Percentiles rank a stretch among this genome's conserved stretches.
Evolutionary conservation across 2,329 filamentous ascomycete genomes (phyloP).

Genomic region (Fusarium sp.): DNA sequence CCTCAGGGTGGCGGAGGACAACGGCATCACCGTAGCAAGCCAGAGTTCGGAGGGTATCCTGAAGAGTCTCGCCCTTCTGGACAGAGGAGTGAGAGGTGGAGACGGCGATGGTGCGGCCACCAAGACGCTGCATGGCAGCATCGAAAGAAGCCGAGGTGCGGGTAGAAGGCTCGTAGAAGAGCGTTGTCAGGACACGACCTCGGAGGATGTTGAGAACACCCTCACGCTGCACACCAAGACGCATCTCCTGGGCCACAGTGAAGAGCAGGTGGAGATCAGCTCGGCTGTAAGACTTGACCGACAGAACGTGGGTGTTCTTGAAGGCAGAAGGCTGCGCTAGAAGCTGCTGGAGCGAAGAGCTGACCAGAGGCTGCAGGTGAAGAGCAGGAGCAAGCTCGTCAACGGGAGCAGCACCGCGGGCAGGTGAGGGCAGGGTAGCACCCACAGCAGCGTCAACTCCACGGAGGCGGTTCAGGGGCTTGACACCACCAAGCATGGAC

Average conservation of each 20-base stretch:
- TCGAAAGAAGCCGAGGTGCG: slow-evolving; percentile 96
- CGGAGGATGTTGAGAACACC: slow-evolving; percentile 89
- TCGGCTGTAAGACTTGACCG: slow-evolving; percentile 89
- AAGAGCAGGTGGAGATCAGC: slow-evolving; percentile 93
- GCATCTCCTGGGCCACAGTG: slow-evolving; percentile 98
- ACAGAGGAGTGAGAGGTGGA: slow-evolving; percentile 88
- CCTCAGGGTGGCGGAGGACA: slow-evolving; percentile 92
- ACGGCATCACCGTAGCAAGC: slow-evolving; percentile 95
- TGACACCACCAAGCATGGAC: slow-evolving; percentile 46
- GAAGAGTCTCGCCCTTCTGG: slow-evolving; percentile 92
- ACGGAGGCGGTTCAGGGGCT: slow-evolving; percentile 48
- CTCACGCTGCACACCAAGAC: slow-evolving; percentile 90
- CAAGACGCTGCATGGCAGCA: slow-evolving; percentile 97
- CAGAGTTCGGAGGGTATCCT: slow-evolving; percentile 93
- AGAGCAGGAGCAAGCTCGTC: slow-evolving; percentile 61
- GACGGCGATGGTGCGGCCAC: slow-evolving; percentile 86
- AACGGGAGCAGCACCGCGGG: slow-evolving; percentile 43
- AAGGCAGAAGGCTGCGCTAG: slow-evolving; percentile 82
- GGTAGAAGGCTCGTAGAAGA: slow-evolving; percentile 99
- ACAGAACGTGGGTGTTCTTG: slow-evolving; percentile 90
- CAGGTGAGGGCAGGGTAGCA: slow-evolving; percentile 33
- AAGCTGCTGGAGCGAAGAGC: slow-evolving; percentile 76
- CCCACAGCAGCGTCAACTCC: slow-evolving; percentile 39
- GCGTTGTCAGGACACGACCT: slow-evolving; percentile 86
- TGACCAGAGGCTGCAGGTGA: slow-evolving; percentile 62